Conservation (phyloP, 176 grass and related monocot species). For the Oryza australiensis region DNA sequence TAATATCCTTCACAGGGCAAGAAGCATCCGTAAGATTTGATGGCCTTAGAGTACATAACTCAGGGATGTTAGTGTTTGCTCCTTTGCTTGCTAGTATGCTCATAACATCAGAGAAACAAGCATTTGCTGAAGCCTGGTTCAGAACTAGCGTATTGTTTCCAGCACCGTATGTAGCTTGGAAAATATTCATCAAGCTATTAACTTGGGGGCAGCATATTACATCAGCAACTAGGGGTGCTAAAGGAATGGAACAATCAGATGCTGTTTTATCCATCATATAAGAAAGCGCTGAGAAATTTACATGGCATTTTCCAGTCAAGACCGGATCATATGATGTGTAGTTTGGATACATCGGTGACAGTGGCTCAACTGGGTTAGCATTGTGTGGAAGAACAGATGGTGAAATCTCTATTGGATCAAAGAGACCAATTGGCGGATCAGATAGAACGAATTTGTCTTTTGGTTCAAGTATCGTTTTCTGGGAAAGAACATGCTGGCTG, state of each 20-base stretch:
- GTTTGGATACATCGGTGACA: slow-evolving; percentile 87
- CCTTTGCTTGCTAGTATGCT: slow-evolving; percentile 81
- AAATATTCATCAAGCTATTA: slow-evolving; percentile 91
- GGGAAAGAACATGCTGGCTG: slow-evolving; percentile 55
- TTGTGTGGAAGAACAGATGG: slow-evolving; percentile 78
- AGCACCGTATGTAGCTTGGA: slow-evolving; percentile 74
- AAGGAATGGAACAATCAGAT: slow-evolving; percentile 82
- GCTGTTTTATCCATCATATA: slow-evolving; percentile 78
- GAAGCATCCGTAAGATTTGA: slow-evolving; percentile 83
- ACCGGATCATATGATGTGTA: slow-evolving; percentile 80
- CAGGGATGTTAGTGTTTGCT: slow-evolving; percentile 74
- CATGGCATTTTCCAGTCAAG: slow-evolving; percentile 84
- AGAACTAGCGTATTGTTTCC: slow-evolving; percentile 68
- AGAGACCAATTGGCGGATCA: slow-evolving; percentile 89
- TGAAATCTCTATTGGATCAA: slow-evolving; percentile 92
- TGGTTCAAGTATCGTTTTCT: slow-evolving; percentile 63
- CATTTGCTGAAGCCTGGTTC: slow-evolving; percentile 75
- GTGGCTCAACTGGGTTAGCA: slow-evolving; percentile 64
- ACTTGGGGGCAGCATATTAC: slow-evolving; percentile 99
- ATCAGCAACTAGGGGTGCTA: slow-evolving; percentile 81
- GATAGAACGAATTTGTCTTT: slow-evolving; percentile 86
- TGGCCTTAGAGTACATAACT: slow-evolving; percentile 73
- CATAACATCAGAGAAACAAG: slow-evolving; percentile 86
- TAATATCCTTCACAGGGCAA: slow-evolving; percentile 91
- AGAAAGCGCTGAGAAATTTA: slow-evolving; percentile 81